Conservation (phyloP, 2,329 filamentous ascomycete genomes). For the Apiospora rasikravindrae region DNA sequence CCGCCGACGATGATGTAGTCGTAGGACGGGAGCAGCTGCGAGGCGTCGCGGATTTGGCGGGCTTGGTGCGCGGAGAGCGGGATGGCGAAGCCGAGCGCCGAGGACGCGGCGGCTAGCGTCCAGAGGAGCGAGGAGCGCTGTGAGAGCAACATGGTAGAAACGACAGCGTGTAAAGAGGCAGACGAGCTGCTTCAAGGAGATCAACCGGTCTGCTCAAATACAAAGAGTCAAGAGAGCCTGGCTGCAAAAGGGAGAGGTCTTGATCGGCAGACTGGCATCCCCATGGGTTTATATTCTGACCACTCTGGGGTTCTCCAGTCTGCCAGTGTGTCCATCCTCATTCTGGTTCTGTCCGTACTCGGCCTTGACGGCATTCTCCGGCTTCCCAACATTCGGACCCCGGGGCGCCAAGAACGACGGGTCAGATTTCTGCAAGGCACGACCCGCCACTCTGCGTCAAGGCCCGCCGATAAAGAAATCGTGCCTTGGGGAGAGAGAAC, state of each 20-base stretch:
- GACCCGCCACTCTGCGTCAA: too few species aligned
- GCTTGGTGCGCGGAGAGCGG: slow-evolving; percentile 12
- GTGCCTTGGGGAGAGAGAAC: not conserved
- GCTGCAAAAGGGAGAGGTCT: not conserved
- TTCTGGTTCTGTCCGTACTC: not conserved
- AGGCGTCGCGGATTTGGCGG: slow-evolving; percentile 11
- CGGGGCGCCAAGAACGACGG: not conserved
- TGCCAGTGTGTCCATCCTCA: not conserved
- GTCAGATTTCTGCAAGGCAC: not conserved
- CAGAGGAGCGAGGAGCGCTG: not conserved
- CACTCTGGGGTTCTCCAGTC: not conserved
- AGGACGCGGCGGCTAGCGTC: not conserved
- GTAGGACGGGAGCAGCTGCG: slow-evolving; percentile 23
- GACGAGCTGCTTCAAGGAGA: not conserved
- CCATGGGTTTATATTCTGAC: not conserved
- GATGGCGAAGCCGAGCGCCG: slow-evolving; percentile 2
- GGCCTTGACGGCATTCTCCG: not conserved
- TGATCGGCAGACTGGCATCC: too few species aligned
- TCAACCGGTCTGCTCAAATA: not conserved
- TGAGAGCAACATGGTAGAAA: not conserved
- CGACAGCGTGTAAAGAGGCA: not conserved
- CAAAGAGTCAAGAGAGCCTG: not conserved
- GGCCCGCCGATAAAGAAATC: not conserved
- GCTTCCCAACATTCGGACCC: not conserved
- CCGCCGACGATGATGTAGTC: slow-evolving; percentile 13